Conservation (phyloP, 345 rosid genomes). For the Eucalyptus polybractea region DNA sequence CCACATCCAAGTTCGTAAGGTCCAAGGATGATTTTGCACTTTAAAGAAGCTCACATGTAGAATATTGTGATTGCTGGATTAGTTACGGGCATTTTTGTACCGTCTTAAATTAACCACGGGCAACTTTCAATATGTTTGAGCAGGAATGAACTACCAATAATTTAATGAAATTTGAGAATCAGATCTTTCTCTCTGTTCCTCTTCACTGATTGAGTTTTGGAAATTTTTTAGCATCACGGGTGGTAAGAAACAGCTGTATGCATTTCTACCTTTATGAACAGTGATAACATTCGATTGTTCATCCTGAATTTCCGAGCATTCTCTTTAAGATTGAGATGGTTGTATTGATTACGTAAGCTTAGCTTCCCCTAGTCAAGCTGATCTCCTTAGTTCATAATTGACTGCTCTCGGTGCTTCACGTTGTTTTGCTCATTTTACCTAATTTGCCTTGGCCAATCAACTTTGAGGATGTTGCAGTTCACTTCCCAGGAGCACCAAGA, state of each 20-base stretch:
- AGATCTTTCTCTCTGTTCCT: not conserved
- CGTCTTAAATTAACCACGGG: not conserved
- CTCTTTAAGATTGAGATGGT: not conserved
- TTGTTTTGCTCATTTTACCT: not conserved
- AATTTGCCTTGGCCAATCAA: not conserved
- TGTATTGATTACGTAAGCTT: not conserved
- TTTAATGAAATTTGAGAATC: not conserved
- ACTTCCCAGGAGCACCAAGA: not conserved
- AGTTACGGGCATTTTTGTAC: not conserved
- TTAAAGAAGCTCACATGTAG: not conserved
- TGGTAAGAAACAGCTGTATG: not conserved
- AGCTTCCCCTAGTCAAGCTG: not conserved
- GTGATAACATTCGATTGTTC: not conserved
- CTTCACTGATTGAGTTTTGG: not conserved
- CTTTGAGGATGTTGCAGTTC: not conserved
- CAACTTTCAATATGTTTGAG: not conserved
- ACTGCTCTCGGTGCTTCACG: not conserved
- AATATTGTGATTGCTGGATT: not conserved
- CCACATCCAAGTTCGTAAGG: conserved; percentile 87
- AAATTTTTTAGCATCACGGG: not conserved
- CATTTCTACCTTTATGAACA: not conserved
- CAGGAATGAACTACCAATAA: not conserved
- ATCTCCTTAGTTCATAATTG: not conserved
- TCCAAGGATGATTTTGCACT: conserved; percentile 31
- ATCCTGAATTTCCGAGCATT: not conserved